Conservation (phyloP, 768 basidiomycete genomes). For the Phlebiopsis gigantea region DNA sequence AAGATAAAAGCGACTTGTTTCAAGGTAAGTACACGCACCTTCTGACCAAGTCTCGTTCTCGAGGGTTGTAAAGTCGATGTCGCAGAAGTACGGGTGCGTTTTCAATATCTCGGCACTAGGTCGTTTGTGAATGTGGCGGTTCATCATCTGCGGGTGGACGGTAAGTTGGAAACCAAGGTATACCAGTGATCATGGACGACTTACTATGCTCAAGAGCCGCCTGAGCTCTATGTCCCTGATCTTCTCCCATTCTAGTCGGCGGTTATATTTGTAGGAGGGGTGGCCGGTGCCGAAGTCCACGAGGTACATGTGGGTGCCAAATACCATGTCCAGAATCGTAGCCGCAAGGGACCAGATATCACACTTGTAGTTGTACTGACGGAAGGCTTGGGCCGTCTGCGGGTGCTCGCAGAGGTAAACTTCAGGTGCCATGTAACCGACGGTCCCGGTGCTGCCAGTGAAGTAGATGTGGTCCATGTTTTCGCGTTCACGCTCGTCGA, state of each 20-base stretch:
- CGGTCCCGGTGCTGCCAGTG: conserved; percentile 28
- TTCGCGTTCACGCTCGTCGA: neutral
- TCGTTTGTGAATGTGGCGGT: neutral
- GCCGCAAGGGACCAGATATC: conserved; percentile 48
- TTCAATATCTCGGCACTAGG: neutral
- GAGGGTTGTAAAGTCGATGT: neutral
- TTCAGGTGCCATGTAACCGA: conserved; percentile 43
- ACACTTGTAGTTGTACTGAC: conserved; percentile 33
- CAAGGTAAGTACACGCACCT: neutral
- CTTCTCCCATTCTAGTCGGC: neutral
- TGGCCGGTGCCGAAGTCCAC: neutral
- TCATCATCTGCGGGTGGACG: conserved; percentile 11
- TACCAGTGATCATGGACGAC: too few relatives aligned
- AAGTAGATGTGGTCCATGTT: neutral
- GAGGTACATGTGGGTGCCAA: neutral
- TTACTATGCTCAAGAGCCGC: neutral
- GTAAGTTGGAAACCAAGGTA: too few relatives aligned
- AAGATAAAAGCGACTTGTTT: too few relatives aligned
- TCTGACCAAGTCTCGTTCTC: neutral
- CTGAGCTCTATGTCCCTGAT: neutral
- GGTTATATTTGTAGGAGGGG: too few relatives aligned
- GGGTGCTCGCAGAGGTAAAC: conserved; percentile 26
- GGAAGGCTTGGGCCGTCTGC: conserved; percentile 11
- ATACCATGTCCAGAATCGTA: conserved; percentile 39
- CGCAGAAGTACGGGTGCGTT: conserved; percentile 2